A percentile compares a stretch with the other conserved stretches of the same genome.
phyloP scores from a whole-genome alignment of 129 eudicot species.

The Tagetes patula region DNA sequence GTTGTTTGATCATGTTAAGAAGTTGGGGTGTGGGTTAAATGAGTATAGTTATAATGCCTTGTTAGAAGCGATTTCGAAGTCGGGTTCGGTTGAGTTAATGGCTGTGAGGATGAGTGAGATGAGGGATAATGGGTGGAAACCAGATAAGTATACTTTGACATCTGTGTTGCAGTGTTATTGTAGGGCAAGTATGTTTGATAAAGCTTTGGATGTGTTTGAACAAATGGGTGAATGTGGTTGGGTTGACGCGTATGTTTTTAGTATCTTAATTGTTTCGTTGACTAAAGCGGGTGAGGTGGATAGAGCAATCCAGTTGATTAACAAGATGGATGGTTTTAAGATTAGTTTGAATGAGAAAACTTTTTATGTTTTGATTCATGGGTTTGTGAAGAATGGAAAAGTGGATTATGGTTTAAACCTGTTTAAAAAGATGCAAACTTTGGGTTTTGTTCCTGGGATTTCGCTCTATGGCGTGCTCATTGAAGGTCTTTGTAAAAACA shows the following conservation, averaged over 20 bases:
- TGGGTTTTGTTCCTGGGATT: conserved; percentile 56
- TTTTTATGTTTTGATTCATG: conserved; percentile 66
- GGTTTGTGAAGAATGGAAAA: conserved; percentile 56
- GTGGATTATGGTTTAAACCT: conserved; percentile 57
- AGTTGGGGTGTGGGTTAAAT: conserved; percentile 54
- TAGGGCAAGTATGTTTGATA: conserved; percentile 54
- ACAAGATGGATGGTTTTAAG: conserved; percentile 50
- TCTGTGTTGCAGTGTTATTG: conserved; percentile 73
- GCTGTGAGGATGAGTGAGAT: conserved; percentile 70
- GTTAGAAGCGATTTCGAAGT: conserved; percentile 58
- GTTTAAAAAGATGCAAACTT: conserved; percentile 57
- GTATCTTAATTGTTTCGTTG: conserved; percentile 50
- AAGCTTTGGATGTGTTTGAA: conserved; percentile 58
- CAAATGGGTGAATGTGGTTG: conserved; percentile 46
- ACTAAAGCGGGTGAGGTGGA: conserved; percentile 60
- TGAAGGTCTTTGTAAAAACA: conserved; percentile 52
- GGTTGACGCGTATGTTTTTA: conserved; percentile 58
- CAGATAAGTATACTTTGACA: conserved; percentile 73
- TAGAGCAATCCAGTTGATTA: conserved; percentile 48
- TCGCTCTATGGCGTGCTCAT: conserved; percentile 62
- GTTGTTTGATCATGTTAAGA: conserved; percentile 68
- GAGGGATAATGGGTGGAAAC: conserved; percentile 49
- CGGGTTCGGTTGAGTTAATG: conserved; percentile 39
- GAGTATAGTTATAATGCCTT: conserved; percentile 60
- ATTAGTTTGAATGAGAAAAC: conserved; percentile 69